Evolutionary conservation across 1,139 yeast genomes (phyloP), one percentile per base, ranked within the genome.

Genomic region (Blastobotrys proliferans): DNA sequence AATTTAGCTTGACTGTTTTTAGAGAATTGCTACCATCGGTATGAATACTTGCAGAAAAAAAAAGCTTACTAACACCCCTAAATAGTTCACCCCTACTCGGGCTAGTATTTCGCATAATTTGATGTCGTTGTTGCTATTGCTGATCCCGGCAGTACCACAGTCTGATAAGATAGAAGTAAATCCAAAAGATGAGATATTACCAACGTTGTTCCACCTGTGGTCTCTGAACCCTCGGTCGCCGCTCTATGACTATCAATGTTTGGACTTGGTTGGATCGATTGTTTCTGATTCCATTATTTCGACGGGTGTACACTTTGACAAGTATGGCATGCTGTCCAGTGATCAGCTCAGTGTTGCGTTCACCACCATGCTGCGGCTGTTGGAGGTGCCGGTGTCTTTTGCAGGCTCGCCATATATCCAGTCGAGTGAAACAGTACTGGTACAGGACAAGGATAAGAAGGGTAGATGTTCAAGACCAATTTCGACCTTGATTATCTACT

Each of bases 181-280:
- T 11, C 18, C n/a, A 5, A 5, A 17, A 8, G 32, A 11, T 16
- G 3, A 29, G 4, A 27, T 8, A 8, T 45, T 66, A 33, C 79
- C 90, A 0, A 67, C 88, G 1, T 61, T 86, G 14, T 86, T 85
- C 54, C 79, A 84, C 53, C 64, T 86, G 44, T 88, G 97, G 96
- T 59, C 73, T 3, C 74, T 81, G 30, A 70, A 79, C 11, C 71
- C 76, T 37, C 73, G 78, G 35, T 73, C 78, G 11, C 69, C 77
- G 3, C 75, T 76, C 10, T 74, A 81, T 39, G 95, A 86, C 51
- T 70, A 80, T 16, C 84, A 81, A 54, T 58, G 86, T 43, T 72
- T 88, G 11, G 78, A 83, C 13, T 66, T 86, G 19, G 63, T 86
- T 37, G 85, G 94, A 2, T 73, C 78, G 20, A 67, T 83, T 13